A percentile compares a stretch with the other conserved stretches of the same genome.
phyloP scores from a whole-genome alignment of 768 basidiomycete genomes.

The Russula sp. region DNA sequence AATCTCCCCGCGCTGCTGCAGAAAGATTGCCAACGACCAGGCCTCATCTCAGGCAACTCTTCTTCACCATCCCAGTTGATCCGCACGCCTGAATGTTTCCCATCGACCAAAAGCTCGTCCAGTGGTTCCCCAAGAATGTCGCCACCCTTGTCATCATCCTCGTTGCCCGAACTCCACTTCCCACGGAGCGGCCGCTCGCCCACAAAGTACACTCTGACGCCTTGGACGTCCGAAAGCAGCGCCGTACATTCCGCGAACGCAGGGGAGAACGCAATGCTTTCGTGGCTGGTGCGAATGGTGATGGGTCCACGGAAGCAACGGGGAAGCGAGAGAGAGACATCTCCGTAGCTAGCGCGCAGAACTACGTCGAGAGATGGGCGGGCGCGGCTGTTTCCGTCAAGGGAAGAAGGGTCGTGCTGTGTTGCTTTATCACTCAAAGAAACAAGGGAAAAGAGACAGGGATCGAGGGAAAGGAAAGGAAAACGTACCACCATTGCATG shows the following conservation, averaged over 20 bases:
- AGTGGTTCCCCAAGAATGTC: neutral
- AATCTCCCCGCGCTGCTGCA: neutral
- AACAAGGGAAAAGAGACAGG: neutral
- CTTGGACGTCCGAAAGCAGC: neutral
- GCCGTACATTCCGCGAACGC: neutral
- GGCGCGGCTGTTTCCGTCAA: neutral
- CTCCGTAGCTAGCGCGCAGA: neutral
- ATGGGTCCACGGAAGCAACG: slow-evolving; percentile 3
- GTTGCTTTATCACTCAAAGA: neutral
- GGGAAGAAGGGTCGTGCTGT: neutral
- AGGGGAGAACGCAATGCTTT: neutral
- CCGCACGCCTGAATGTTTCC: neutral
- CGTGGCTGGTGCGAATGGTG: neutral
- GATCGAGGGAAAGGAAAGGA: no score
- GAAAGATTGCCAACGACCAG: neutral
- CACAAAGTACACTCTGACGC: slow-evolving; percentile 3
- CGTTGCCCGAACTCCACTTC: neutral
- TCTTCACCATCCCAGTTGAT: slow-evolving; percentile 2
- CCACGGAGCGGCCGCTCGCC: neutral
- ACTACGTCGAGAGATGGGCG: slow-evolving; percentile 2
- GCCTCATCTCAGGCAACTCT: neutral
- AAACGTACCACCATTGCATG: slow-evolving; percentile 1
- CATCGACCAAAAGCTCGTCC: neutral
- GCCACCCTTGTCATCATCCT: neutral
- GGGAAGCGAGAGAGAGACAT: slow-evolving; percentile 1